These are phyloP conservation scores for Taxawa tesnikishii DNA, from an alignment of 2,329 filamentous ascomycete species.

Conservation along the genomic window DNA sequence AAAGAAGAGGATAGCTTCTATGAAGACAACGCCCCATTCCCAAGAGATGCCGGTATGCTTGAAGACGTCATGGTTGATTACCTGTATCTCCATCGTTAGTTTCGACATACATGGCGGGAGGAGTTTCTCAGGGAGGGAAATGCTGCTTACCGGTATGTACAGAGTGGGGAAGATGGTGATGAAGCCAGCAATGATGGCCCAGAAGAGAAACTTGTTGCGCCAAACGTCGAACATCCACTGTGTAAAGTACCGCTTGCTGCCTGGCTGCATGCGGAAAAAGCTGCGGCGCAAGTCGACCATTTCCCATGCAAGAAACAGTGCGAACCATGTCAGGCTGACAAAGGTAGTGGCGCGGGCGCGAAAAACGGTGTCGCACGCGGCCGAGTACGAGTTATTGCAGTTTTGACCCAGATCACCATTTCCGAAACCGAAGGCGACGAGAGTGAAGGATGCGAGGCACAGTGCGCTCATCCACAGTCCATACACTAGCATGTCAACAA, in stretches of 20 bases:
- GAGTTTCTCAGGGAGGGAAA: no score
- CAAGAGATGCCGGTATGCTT: conserved; percentile 29
- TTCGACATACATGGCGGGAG: no score
- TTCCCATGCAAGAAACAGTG: conserved; percentile 36
- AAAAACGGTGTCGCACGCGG: conserved; percentile 28
- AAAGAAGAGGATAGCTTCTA: conserved; percentile 27
- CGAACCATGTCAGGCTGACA: conserved; percentile 29
- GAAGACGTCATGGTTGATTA: conserved; percentile 34
- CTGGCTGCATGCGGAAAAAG: conserved; percentile 33
- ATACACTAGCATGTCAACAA: conserved; percentile 36
- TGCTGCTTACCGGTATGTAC: conserved; percentile 31
- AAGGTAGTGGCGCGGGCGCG: conserved; percentile 33
- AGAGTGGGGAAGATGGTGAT: conserved; percentile 31
- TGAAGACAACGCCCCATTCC: conserved; percentile 35
- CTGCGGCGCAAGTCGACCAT: conserved; percentile 32
- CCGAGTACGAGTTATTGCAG: conserved; percentile 32
- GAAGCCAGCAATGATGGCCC: conserved; percentile 28
- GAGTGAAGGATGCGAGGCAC: conserved; percentile 30
- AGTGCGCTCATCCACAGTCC: conserved; percentile 32
- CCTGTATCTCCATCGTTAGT: no score
- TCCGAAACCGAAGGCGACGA: conserved; percentile 32
- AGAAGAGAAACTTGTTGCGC: conserved; percentile 30
- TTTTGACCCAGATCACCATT: conserved; percentile 28
- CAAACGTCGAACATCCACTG: conserved; percentile 26
- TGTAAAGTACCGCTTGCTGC: conserved; percentile 11